Evolutionary conservation across 2,329 filamentous ascomycete genomes (phyloP).

Genomic region (Fusarium abutilonis): DNA sequence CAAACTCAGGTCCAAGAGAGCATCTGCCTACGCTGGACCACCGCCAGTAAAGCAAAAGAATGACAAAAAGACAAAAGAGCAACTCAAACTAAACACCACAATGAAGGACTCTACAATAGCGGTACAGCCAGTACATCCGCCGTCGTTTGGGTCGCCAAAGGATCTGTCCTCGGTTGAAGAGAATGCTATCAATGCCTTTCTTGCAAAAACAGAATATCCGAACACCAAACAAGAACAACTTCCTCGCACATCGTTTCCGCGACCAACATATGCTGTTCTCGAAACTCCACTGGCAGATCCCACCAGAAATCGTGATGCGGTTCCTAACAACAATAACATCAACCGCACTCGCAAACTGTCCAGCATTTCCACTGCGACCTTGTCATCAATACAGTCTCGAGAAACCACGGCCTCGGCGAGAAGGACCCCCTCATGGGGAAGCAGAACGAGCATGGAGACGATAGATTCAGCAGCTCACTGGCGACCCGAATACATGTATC

Average conservation of each 20-base stretch:
- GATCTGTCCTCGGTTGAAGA: slow-evolving; percentile 38
- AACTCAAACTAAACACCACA: slow-evolving; percentile 23
- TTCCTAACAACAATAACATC: slow-evolving; percentile 37
- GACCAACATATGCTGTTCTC: slow-evolving; percentile 48
- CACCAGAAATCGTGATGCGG: slow-evolving; percentile 34
- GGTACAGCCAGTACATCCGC: slow-evolving; percentile 36
- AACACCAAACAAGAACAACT: slow-evolving; percentile 9
- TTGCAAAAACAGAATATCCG: slow-evolving; percentile 24
- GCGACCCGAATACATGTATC: slow-evolving; percentile 38
- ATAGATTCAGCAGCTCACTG: slow-evolving; percentile 47
- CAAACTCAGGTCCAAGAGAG: slow-evolving; percentile 42
- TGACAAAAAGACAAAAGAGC: slow-evolving; percentile 18
- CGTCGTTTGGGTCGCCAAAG: slow-evolving; percentile 31
- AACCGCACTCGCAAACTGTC: slow-evolving; percentile 54
- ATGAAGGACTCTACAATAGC: slow-evolving; percentile 42
- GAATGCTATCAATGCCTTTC: slow-evolving; percentile 28
- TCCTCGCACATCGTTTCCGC: slow-evolving; percentile 38
- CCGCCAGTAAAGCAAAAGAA: slow-evolving; percentile 22
- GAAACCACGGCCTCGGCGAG: slow-evolving; percentile 45
- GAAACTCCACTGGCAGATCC: slow-evolving; percentile 43
- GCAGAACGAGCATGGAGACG: slow-evolving; percentile 54
- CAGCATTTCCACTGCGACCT: slow-evolving; percentile 41
- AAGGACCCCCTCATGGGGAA: slow-evolving; percentile 49
- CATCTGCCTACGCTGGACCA: slow-evolving; percentile 35
- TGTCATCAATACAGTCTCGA: slow-evolving; percentile 45